Percentiles rank a stretch among this genome's conserved stretches.
These are phyloP conservation scores for Teratosphaeria pseudoeucalypti DNA, from an alignment of 2,329 filamentous ascomycete genomes.

Conservation along the genomic window DNA sequence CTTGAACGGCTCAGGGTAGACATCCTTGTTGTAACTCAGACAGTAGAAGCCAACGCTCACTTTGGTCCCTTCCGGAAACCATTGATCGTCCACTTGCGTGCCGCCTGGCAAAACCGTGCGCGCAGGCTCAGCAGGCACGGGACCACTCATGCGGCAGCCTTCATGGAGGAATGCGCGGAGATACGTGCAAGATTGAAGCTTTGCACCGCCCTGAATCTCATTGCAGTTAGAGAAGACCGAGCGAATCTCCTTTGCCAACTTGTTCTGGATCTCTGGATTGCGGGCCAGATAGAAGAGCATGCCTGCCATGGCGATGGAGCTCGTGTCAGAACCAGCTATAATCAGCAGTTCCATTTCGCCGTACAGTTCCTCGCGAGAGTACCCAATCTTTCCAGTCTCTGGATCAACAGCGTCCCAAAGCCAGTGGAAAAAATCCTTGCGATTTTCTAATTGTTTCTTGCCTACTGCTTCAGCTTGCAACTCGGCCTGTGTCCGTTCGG, in stretches of 20 bases:
- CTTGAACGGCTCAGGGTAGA: constrained; percentile 18
- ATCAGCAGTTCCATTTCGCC: constrained; percentile 22
- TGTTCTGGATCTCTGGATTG: constrained; percentile 19
- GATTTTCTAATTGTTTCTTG: not conserved
- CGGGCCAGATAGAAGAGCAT: constrained; percentile 28
- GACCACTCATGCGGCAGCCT: constrained; percentile 36
- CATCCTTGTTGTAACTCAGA: constrained; percentile 26
- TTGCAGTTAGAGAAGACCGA: constrained; percentile 38
- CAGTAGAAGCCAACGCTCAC: constrained; percentile 27
- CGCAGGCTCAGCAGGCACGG: constrained; percentile 27
- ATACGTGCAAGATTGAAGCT: constrained; percentile 30
- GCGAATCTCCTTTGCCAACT: constrained; percentile 23
- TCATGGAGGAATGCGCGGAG: constrained; percentile 40
- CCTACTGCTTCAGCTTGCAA: constrained; percentile 6
- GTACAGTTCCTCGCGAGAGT: constrained; percentile 17
- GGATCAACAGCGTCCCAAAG: constrained; percentile 21
- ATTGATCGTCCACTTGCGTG: constrained; percentile 21
- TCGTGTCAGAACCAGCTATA: constrained; percentile 26
- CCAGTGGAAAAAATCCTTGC: constrained; percentile 13
- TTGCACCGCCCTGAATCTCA: constrained; percentile 34
- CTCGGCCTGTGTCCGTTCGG: not conserved
- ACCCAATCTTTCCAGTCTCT: constrained; percentile 19
- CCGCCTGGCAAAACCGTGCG: constrained; percentile 25
- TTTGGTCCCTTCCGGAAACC: constrained; percentile 26
- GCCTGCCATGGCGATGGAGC: constrained; percentile 21